phyloP scores from a whole-genome alignment of 306 rosid genomes.

The Fragaria iinumae region DNA sequence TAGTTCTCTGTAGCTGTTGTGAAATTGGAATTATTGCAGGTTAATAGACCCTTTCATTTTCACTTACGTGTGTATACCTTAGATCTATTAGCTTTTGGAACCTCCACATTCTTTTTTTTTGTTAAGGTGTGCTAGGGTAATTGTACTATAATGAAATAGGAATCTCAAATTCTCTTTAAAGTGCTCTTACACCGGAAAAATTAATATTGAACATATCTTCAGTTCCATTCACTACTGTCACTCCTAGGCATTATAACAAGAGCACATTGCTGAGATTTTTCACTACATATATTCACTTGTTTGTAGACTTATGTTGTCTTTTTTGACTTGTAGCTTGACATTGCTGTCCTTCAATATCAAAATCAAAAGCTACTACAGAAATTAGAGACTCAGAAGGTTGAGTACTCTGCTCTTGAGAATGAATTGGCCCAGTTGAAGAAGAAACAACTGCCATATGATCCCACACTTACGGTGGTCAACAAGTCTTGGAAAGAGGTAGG shows the following conservation, averaged over 20 bases:
- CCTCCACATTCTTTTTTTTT: not conserved
- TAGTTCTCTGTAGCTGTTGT: not conserved
- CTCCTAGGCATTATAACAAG: not conserved
- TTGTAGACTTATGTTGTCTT: constrained; percentile 25
- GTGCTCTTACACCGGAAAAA: not conserved
- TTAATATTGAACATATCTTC: not conserved
- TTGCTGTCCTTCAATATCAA: constrained; percentile 82
- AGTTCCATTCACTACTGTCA: not conserved
- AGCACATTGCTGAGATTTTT: not conserved
- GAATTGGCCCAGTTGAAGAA: constrained; percentile 59
- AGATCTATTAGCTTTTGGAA: not conserved
- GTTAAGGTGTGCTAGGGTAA: not conserved
- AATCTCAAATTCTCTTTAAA: too few species aligned
- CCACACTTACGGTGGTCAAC: constrained; percentile 56
- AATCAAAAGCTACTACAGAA: constrained; percentile 88
- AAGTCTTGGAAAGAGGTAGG: constrained; percentile 77
- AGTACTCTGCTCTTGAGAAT: constrained; percentile 56
- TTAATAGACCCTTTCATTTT: not conserved
- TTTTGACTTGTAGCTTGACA: constrained; percentile 64
- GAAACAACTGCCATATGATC: constrained; percentile 64
- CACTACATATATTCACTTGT: not conserved
- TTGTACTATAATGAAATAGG: not conserved
- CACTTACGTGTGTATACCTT: not conserved
- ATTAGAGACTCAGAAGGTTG: constrained; percentile 87
- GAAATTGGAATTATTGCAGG: not conserved